phyloP scores from a whole-genome alignment of 192 early-diverging fungal genomes.

The Backusella macrospora region DNA sequence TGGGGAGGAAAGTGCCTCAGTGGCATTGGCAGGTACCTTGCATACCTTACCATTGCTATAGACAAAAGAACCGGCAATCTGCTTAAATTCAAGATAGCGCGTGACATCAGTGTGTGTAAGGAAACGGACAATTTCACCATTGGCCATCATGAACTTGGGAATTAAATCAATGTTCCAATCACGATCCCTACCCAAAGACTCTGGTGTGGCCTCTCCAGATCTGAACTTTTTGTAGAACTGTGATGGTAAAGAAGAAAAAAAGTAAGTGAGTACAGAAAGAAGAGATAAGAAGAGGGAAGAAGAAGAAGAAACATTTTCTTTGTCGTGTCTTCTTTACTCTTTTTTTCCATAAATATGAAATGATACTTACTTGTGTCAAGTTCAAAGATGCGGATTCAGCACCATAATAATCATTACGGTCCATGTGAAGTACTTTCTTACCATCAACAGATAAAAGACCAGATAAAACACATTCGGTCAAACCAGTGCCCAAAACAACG shows the following conservation, averaged over 20 bases:
- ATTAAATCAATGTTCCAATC: slow-evolving; percentile 99
- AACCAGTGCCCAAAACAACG: slow-evolving; percentile 85
- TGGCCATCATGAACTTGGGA: slow-evolving; percentile 99
- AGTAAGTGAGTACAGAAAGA: too few species aligned
- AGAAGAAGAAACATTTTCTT: too few species aligned
- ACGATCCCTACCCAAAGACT: slow-evolving; percentile 66
- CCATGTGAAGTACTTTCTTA: slow-evolving; percentile 91
- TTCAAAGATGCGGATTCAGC: slow-evolving; percentile 95
- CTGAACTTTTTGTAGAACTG: slow-evolving; percentile 79
- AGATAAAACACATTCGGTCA: slow-evolving; percentile 89
- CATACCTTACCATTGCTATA: slow-evolving; percentile 88
- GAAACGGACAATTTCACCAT: slow-evolving; percentile 96
- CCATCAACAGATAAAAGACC: slow-evolving; percentile 86
- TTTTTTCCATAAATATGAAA: too few species aligned
- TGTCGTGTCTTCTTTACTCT: too few species aligned
- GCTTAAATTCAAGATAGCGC: slow-evolving; percentile 96
- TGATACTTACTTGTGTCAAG: slow-evolving; percentile 80
- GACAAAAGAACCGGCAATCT: slow-evolving; percentile 94
- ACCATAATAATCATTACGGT: slow-evolving; percentile 98
- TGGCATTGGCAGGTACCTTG: slow-evolving; percentile 91
- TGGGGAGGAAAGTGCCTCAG: slow-evolving; percentile 82
- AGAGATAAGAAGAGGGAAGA: neutral
- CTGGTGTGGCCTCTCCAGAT: slow-evolving; percentile 49
- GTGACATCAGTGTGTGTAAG: slow-evolving; percentile 97
- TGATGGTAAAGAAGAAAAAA: neutral